phyloP scores from a whole-genome alignment of 2,329 filamentous ascomycete species.

The Venturia aucupariae region DNA sequence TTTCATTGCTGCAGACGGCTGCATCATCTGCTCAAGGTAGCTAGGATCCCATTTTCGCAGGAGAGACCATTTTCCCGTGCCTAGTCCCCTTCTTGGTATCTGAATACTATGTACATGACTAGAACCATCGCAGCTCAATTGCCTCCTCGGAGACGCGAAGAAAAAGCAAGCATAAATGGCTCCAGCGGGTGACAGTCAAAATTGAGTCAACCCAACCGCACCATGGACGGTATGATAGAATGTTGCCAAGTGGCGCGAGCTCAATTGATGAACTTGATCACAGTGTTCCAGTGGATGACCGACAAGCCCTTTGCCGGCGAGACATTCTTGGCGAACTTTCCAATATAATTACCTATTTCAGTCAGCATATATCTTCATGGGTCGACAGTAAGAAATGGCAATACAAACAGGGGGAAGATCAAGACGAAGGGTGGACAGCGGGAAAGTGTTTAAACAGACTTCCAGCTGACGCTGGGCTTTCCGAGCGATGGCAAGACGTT shows the following conservation, averaged over 20 bases:
- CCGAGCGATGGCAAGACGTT: slow-evolving; percentile 42
- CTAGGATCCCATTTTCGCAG: neutral
- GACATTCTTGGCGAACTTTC: slow-evolving; percentile 4
- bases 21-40: neutral
- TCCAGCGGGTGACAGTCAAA: neutral
- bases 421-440: neutral
- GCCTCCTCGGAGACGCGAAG: neutral
- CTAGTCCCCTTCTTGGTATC: neutral
- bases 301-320: neutral
- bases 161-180: neutral
- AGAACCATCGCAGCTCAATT: neutral
- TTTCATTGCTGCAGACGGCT: neutral
- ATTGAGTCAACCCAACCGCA: neutral
- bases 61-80: neutral
- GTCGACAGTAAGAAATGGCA: neutral
- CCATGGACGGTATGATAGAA: slow-evolving; percentile 4
- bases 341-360: neutral
- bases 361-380: neutral
- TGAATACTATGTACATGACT: slow-evolving; percentile 6
- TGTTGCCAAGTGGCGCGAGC: slow-evolving; percentile 13
- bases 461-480: slow-evolving; percentile 27
- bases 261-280: neutral
- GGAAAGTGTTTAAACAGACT: slow-evolving; percentile 14
- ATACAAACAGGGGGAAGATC: neutral
- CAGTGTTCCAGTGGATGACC: slow-evolving; percentile 3